Conservation (phyloP, 345 rosid genomes). For the Erysimum cheiranthoides region DNA sequence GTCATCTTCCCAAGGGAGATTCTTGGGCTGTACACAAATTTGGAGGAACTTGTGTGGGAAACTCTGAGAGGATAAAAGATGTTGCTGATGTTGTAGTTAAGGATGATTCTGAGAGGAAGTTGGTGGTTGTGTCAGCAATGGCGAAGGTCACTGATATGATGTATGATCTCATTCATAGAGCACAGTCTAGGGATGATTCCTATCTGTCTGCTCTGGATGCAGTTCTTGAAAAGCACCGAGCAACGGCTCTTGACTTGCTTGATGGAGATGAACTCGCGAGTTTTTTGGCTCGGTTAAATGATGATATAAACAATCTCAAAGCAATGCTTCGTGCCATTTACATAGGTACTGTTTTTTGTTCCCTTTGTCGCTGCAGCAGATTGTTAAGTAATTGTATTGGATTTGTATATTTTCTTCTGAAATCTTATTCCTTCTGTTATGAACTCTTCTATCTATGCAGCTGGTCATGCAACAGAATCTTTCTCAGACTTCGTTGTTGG, state of each 20-base stretch:
- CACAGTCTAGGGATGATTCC: conserved; percentile 84
- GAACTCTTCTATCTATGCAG: conserved; percentile 53
- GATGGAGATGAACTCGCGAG: conserved; percentile 72
- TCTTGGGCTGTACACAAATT: conserved; percentile 93
- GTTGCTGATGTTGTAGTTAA: conserved; percentile 70
- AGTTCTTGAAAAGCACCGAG: conserved; percentile 79
- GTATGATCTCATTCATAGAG: conserved; percentile 83
- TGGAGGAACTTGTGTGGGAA: conserved; percentile 98
- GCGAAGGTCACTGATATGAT: conserved; percentile 98
- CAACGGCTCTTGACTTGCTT: conserved; percentile 77
- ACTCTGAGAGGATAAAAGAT: conserved; percentile 80
- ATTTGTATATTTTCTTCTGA: background rate
- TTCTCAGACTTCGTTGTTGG: conserved; percentile 96
- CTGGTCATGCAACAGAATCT: conserved; percentile 97
- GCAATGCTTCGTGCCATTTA: conserved; percentile 98
- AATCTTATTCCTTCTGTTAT: conserved; percentile 28
- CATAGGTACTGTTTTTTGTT: conserved; percentile 58
- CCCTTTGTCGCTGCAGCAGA: too few relatives aligned
- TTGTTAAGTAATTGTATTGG: background rate
- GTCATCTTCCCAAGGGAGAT: conserved; percentile 66
- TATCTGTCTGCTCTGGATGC: conserved; percentile 72
- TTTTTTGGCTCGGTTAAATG: conserved; percentile 70
- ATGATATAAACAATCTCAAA: conserved; percentile 81
- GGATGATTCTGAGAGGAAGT: conserved; percentile 74
- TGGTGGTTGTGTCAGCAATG: conserved; percentile 95